Evolutionary conservation across 495 filamentous ascomycete genomes (phyloP).

Genomic region (Aspergillus cavernicola): DNA sequence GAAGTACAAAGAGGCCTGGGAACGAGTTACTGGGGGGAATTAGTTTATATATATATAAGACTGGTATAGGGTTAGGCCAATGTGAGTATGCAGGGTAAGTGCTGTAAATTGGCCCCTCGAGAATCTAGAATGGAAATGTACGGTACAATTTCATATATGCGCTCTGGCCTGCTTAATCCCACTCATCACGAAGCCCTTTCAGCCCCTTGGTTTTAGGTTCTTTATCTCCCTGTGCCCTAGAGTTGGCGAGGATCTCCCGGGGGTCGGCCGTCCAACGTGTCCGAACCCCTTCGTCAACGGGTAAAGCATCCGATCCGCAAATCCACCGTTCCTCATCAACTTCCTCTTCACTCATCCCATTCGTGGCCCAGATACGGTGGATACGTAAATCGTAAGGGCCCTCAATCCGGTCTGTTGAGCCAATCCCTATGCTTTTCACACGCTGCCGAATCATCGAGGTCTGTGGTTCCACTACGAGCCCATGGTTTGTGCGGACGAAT

Average conservation of each 20-base stretch:
- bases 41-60: slow-evolving; percentile 7
- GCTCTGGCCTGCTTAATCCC: slow-evolving; percentile 25
- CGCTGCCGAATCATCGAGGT: slow-evolving; percentile 79
- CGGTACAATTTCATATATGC: slow-evolving; percentile 15
- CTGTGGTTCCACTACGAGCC: slow-evolving; percentile 86
- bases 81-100: not conserved
- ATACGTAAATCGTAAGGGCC: slow-evolving; percentile 83
- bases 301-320: slow-evolving; percentile 40
- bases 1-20: slow-evolving; percentile 68
- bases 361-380: slow-evolving; percentile 75
- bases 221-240: slow-evolving; percentile 7
- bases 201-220: slow-evolving; percentile 32
- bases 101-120: not conserved
- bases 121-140: slow-evolving; percentile 15
- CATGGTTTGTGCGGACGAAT: slow-evolving; percentile 92
- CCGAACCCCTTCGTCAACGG: slow-evolving; percentile 39
- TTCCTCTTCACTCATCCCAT: slow-evolving; percentile 42
- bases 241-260: not conserved
- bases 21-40: slow-evolving; percentile 59
- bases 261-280: slow-evolving; percentile 26
- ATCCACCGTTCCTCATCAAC: slow-evolving; percentile 39
- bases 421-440: slow-evolving; percentile 80
- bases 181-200: slow-evolving; percentile 35
- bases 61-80: too few relatives aligned
- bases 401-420: slow-evolving; percentile 81